Evolutionary conservation across 1,284 basidiomycete species (phyloP).

Genomic region (Ustilago trichophora): DNA sequence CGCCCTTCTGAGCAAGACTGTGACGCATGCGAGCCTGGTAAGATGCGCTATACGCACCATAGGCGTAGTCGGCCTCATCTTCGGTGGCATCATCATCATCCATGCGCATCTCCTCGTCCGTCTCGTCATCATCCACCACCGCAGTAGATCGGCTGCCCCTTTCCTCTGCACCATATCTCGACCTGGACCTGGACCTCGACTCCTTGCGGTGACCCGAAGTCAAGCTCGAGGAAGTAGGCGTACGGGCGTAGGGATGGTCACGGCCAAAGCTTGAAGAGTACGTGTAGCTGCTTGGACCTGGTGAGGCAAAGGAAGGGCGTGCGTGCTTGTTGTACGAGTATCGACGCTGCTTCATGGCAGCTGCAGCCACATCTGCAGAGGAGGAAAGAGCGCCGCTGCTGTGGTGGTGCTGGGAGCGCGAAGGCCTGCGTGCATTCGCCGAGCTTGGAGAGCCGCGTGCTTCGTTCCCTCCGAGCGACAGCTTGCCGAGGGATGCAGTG

Average conservation of each 20-base stretch:
- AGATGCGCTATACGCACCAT: constrained; percentile 23
- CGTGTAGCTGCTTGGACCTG: constrained; percentile 42
- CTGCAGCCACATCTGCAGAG: constrained; percentile 43
- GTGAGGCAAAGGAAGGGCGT: constrained; percentile 30
- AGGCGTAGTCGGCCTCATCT: constrained; percentile 52
- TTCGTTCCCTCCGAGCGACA: constrained; percentile 50
- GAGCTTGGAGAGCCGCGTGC: constrained; percentile 25
- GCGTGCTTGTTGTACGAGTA: constrained; percentile 44
- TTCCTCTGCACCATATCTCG: constrained; percentile 24
- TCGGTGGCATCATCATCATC: constrained; percentile 59
- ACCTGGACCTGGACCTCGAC: constrained; percentile 33
- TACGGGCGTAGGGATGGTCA: constrained; percentile 52
- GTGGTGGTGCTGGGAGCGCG: constrained; percentile 37
- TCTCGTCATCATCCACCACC: constrained; percentile 60
- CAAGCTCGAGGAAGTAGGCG: constrained; percentile 33
- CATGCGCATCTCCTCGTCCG: constrained; percentile 62
- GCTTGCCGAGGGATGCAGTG: constrained; percentile 48
- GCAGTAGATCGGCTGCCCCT: constrained; percentile 3
- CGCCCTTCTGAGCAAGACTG: constrained; percentile 15
- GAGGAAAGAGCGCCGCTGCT: constrained; percentile 27
- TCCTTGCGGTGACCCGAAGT: constrained; percentile 25
- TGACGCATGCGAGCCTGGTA: constrained; percentile 37
- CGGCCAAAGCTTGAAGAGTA: constrained; percentile 44
- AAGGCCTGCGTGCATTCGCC: constrained; percentile 20
- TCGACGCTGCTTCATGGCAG: constrained; percentile 50